Conservation (phyloP, 177 flowering plant species). For the Telopea speciosissima region DNA sequence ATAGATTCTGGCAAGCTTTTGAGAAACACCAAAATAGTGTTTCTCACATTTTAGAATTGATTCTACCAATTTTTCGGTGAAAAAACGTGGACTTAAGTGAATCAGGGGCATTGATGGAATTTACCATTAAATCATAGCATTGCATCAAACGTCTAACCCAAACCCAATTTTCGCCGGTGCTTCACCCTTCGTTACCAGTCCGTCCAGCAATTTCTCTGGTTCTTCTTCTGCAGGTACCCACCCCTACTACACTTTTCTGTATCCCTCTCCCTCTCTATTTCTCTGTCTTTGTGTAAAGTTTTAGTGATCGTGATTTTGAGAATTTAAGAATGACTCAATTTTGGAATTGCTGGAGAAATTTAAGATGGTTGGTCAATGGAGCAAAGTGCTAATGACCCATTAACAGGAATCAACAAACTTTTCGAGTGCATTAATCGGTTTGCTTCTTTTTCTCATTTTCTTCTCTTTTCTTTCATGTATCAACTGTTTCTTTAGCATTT, state of each 20-base stretch:
- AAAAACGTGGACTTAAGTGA: no score
- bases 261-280: background rate
- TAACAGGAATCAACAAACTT: background rate
- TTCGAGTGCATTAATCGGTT: background rate
- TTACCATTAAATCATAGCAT: no score
- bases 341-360: background rate
- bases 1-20: no score
- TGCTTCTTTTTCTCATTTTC: background rate
- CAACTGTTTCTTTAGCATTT: background rate
- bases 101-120: no score
- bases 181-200: no score
- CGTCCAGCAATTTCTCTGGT: no score
- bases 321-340: background rate
- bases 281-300: background rate
- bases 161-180: no score
- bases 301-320: background rate
- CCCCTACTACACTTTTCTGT: background rate
- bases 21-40: no score
- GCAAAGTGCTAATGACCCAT: background rate
- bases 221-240: background rate
- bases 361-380: background rate
- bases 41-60: no score
- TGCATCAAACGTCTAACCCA: no score
- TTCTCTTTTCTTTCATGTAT: background rate
- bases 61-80: no score